Evolutionary conservation across 495 filamentous ascomycete species (phyloP), one percentile per base, ranked within the genome.

Genomic region (Parmelia sp.): DNA sequence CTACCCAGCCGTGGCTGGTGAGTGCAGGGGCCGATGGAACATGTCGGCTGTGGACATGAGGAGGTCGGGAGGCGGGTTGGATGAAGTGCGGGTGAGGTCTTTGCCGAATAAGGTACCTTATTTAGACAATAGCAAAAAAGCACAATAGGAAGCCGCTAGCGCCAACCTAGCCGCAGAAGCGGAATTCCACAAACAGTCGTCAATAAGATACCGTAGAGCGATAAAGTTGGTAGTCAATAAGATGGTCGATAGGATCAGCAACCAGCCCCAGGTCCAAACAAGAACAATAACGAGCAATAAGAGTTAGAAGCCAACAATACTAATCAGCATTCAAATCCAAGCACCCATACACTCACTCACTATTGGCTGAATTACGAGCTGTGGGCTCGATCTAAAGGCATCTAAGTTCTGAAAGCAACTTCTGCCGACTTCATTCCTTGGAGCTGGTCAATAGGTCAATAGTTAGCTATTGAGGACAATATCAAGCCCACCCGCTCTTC

Each of bases 1-100:
- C 90, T 23, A 82, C 83, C 51, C 89, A 96, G 76, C 89, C 92
- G 7, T 97, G 94, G 93, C 86, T 85, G 77, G 91, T 95, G 61
- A 92, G 88, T 81, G 93, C 90, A 42, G 93, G 92, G 63, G 94
- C 93, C 4, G 94, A 98, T 80, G 94, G 94, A 44, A 93, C 89
- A 6, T 88, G 87, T 78, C 83, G 90, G 66, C 76, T 92, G 74
- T 93, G 90, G 90, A 83, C 77, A 73, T 87, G 40, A 62, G 19
- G 1, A 37, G 15, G 4, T 51, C 10, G 4, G 27, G 33, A 23
- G 27, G 35, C 35, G 44, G 25, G 7, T 62, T 6, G 17, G 42
- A n/a, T 53, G n/a, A n/a, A n/a, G n/a, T n/a, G n/a, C n/a, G n/a
- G n/a, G 40, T 36, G 14, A 47, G 8, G 25, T 0, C 1, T 27